Percentiles rank a stretch among this genome's conserved stretches.
These are phyloP conservation scores for Penicillium pancosmium DNA, from an alignment of 495 filamentous ascomycete genomes.

Conservation along the genomic window DNA sequence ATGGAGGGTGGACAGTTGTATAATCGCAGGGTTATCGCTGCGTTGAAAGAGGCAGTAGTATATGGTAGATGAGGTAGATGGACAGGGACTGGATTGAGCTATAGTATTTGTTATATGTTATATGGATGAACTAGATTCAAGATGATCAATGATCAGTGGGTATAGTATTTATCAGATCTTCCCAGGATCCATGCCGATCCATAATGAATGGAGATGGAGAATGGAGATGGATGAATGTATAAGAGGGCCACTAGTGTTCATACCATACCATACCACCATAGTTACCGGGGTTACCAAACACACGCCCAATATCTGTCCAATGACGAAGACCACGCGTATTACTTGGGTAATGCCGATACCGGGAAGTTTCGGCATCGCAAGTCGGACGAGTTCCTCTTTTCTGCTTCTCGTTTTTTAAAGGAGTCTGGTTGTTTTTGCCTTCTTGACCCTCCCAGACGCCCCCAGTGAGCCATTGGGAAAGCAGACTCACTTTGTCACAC, in stretches of 20 bases:
- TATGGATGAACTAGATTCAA: no score
- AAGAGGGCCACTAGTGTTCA: slow-evolving; percentile 4
- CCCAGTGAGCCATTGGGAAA: slow-evolving; percentile 10
- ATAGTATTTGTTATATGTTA: no score
- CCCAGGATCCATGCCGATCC: no score
- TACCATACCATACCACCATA: slow-evolving; percentile 30
- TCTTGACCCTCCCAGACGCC: slow-evolving; percentile 14
- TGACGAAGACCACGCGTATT: slow-evolving; percentile 7
- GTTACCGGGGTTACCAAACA: slow-evolving; percentile 7
- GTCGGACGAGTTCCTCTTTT: slow-evolving; percentile 15
- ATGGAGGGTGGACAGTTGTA: slow-evolving; percentile 32
- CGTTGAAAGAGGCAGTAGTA: slow-evolving; percentile 27
- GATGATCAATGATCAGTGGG: background rate
- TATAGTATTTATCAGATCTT: no score
- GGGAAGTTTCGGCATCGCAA: slow-evolving; percentile 44
- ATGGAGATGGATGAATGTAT: slow-evolving; percentile 19
- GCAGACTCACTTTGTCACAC: background rate
- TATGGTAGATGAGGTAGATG: slow-evolving; percentile 11
- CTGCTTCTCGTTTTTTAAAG: slow-evolving; percentile 25
- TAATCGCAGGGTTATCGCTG: slow-evolving; percentile 33
- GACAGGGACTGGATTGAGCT: background rate
- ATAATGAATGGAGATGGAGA: no score
- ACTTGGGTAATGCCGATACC: slow-evolving; percentile 34
- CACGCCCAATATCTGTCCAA: background rate
- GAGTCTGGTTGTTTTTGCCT: slow-evolving; percentile 12